Evolutionary conservation across 129 eudicot species (phyloP), one percentile per base, ranked within the genome.

Genomic region (Artemisia argyi): DNA sequence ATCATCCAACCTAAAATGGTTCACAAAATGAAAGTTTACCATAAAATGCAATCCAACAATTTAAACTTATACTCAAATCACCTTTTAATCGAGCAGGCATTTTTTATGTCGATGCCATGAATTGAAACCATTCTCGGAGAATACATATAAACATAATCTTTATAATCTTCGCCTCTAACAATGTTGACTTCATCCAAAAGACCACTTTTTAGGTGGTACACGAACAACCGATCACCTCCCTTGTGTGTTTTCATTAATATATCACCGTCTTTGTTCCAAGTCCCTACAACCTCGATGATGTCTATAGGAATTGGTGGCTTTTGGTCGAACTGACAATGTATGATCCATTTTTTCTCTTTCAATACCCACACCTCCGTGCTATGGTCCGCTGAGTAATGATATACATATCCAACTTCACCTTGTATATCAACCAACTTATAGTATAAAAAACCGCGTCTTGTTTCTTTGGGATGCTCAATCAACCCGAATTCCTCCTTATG

Each of bases 241-340:
- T 16, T 11, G 4, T 6, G 13, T 28, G 72, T 15, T 52, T 66
- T 66, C 56, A 47, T 48, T 26, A 22, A 67, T 49, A 67, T 67
- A 58, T 67, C 72, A 35, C 72, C 60, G 26, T 67, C 60, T 49
- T 15, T 24, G 24, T 50, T 49, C 58, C 72, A 49, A 24, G 35
- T 8, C 9, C 59, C 59, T 26, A 24, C 26, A 67, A 22, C 72
- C 22, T 59, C 42, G 1, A 3, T 7, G 1, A 2, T 32, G 51
- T 50, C 4, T 2, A 9, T 7, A 50, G 72, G 60, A 48, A 44
- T 13, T 20, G 72, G 71, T 9, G 71, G 56, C 3, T 47, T 15
- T 20, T 26, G n/a, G 26, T 22, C 7, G 32, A 50, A 50, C 47
- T 9, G 60, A 67, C 69, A 42, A 13, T 65, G 28, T n/a, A 42